Percentiles rank a stretch among this genome's conserved stretches.
phyloP scores from a whole-genome alignment of 257 asterid species.

The Prunella vulgaris region DNA sequence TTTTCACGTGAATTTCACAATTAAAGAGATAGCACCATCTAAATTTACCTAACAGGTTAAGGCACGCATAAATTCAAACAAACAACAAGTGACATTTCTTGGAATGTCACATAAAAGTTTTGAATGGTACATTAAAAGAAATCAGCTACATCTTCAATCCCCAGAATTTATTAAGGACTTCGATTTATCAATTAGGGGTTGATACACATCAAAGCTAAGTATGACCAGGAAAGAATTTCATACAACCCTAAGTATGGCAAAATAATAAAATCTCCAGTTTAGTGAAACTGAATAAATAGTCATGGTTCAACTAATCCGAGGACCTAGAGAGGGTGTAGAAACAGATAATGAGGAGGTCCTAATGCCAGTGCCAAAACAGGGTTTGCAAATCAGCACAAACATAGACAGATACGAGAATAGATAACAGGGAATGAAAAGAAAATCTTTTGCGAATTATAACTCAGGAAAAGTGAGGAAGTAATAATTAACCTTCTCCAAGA shows the following conservation, averaged over 20 bases:
- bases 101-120: not conserved
- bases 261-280: not conserved
- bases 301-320: not conserved
- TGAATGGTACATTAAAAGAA: not conserved
- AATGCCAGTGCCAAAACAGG: not conserved
- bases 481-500: constrained; percentile 52
- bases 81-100: not conserved
- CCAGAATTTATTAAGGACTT: not conserved
- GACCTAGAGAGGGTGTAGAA: not conserved
- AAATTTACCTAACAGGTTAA: not conserved
- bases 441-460: not conserved
- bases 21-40: not conserved
- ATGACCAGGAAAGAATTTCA: not conserved
- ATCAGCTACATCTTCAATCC: not conserved
- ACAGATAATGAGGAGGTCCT: not conserved
- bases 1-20: not conserved
- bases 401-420: not conserved
- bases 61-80: not conserved
- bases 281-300: constrained; percentile 9
- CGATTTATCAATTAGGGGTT: not conserved
- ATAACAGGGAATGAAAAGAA: not conserved
- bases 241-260: not conserved
- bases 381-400: not conserved
- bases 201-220: not conserved
- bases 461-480: not conserved